Evolutionary conservation across 2,329 filamentous ascomycete genomes (phyloP).

Genomic region (Clonostachys rosea): DNA sequence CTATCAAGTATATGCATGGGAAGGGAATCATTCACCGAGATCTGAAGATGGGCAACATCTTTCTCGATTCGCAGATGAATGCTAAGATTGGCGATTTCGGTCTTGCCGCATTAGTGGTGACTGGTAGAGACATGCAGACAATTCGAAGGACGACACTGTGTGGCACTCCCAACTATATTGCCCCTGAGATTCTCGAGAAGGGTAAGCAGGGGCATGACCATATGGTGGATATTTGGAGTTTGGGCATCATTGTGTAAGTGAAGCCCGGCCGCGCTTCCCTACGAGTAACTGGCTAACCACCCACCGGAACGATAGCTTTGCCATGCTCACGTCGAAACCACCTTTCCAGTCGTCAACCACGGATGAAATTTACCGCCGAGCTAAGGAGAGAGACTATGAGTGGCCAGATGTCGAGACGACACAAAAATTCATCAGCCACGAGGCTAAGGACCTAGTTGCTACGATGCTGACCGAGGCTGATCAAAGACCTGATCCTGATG

Average conservation of each 20-base stretch:
- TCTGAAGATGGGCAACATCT: conserved; percentile 97
- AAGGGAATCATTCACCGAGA: conserved; percentile 96
- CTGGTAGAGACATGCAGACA: conserved; percentile 82
- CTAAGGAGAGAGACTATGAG: conserved; percentile 68
- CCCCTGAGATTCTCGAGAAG: conserved; percentile 92
- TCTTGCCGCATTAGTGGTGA: conserved; percentile 84
- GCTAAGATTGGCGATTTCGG: conserved; percentile 98
- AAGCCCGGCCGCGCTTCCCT: not conserved
- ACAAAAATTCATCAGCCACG: conserved; percentile 66
- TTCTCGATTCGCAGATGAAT: conserved; percentile 92
- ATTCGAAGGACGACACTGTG: conserved; percentile 88
- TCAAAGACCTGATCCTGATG: conserved; percentile 68
- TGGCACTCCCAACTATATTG: conserved; percentile 97
- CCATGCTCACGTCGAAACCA: conserved; percentile 92
- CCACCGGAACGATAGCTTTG: conserved; percentile 57
- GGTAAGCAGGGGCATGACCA: conserved; percentile 93
- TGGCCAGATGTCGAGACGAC: conserved; percentile 67
- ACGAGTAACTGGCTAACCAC: not conserved
- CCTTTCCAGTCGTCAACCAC: conserved; percentile 92
- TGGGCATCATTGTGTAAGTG: conserved; percentile 89
- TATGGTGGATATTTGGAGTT: conserved; percentile 97
- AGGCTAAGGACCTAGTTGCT: conserved; percentile 75
- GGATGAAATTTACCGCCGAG: conserved; percentile 77
- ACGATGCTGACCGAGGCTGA: conserved; percentile 73
- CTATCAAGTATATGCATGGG: conserved; percentile 96